phyloP scores from a whole-genome alignment of 2,329 filamentous ascomycete genomes.

The Beauveria sp. region DNA sequence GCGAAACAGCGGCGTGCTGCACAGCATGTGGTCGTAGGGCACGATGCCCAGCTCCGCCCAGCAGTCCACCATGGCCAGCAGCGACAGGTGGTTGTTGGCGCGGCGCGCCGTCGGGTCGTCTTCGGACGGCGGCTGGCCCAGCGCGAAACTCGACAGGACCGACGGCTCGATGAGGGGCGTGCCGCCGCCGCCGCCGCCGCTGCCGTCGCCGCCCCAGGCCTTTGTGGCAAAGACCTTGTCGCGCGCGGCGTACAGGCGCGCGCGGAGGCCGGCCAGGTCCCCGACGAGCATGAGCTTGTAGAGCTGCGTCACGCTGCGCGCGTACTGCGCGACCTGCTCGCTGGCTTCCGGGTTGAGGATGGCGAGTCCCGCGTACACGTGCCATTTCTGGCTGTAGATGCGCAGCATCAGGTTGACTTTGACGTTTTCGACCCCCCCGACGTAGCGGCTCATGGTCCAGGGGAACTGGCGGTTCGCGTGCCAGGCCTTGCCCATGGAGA shows the following conservation, averaged over 20 bases:
- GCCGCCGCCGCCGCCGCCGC: conserved; percentile 18
- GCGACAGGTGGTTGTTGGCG: conserved; percentile 87
- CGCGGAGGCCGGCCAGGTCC: conserved; percentile 63
- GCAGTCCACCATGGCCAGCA: conserved; percentile 96
- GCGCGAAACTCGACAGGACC: conserved; percentile 79
- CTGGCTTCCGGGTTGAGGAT: conserved; percentile 93
- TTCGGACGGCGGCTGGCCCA: conserved; percentile 62
- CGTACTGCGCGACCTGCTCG: conserved; percentile 91
- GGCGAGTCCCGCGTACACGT: conserved; percentile 94
- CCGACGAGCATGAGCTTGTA: conserved; percentile 97
- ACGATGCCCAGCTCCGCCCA: conserved; percentile 92
- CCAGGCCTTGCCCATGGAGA: conserved; percentile 98
- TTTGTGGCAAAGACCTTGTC: conserved; percentile 68
- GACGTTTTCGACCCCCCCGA: conserved; percentile 96
- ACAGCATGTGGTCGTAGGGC: conserved; percentile 99
- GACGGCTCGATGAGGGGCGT: conserved; percentile 65
- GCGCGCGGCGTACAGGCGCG: conserved; percentile 56
- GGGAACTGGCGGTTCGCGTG: conserved; percentile 91
- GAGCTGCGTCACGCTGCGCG: conserved; percentile 81
- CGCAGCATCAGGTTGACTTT: conserved; percentile 98
- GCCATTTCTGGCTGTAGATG: conserved; percentile 99
- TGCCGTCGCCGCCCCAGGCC: conserved; percentile 34
- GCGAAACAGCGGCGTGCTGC: conserved; percentile 93
- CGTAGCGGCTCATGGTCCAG: conserved; percentile 91
- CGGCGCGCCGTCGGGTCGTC: conserved; percentile 36